phyloP scores from a whole-genome alignment of 192 early-diverging fungal genomes.

The Phlyctochytrium bullatum region DNA sequence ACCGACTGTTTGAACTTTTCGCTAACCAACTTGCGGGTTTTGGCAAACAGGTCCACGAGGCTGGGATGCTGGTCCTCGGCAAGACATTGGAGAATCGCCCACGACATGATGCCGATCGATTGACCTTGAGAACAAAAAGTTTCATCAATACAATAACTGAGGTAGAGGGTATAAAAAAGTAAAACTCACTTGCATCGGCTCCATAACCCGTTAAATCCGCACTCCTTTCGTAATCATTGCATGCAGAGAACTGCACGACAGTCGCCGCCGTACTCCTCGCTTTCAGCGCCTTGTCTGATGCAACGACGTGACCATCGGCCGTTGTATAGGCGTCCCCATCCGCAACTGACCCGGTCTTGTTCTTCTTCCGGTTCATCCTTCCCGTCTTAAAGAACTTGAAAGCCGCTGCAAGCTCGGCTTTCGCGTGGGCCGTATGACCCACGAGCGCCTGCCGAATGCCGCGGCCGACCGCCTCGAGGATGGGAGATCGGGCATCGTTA shows the following conservation, averaged over 20 bases:
- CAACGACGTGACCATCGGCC: constrained; percentile 19
- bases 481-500: constrained; percentile 30
- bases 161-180: not conserved
- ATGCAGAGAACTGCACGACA: constrained; percentile 69
- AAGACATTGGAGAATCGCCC: constrained; percentile 58
- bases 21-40: constrained; percentile 29
- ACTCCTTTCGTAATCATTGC: constrained; percentile 71
- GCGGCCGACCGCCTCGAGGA: constrained; percentile 32
- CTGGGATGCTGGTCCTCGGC: constrained; percentile 25
- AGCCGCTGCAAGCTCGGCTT: constrained; percentile 27
- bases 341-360: constrained; percentile 1
- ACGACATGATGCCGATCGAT: constrained; percentile 65
- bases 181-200: constrained; percentile 53
- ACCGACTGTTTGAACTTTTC: constrained; percentile 50
- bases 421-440: constrained; percentile 30
- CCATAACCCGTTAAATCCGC: constrained; percentile 44
- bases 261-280: constrained; percentile 25
- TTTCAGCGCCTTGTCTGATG: constrained; percentile 18
- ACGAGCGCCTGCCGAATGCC: constrained; percentile 13
- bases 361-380: not conserved
- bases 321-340: no score
- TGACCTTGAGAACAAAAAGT: constrained; percentile 22
- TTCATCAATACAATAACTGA: no score
- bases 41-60: constrained; percentile 49
- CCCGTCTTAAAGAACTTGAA: constrained; percentile 15